These are phyloP conservation scores for Hibiscus syriacus DNA, from an alignment of 345 rosid species.

Conservation along the genomic window DNA sequence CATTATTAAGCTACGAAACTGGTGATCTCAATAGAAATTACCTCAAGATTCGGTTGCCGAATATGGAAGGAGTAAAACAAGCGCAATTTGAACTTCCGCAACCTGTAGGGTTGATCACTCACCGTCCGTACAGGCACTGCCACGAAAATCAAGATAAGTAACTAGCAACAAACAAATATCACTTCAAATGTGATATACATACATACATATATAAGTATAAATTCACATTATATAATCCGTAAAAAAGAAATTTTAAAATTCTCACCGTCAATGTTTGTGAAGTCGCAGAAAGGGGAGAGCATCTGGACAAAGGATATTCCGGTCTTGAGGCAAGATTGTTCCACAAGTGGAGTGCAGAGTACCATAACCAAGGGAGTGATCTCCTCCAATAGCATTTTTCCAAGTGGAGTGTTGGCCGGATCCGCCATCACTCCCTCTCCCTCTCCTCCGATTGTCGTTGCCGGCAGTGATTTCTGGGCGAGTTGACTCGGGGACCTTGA, in stretches of 20 bases:
- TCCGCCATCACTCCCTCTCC: conserved; percentile 35
- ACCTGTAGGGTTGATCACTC: too few species aligned
- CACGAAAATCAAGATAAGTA: conserved; percentile 6
- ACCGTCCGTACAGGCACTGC: conserved; percentile 93
- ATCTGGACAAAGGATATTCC: too few species aligned
- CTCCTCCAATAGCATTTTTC: too few species aligned
- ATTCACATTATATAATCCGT: background rate
- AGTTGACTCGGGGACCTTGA: background rate
- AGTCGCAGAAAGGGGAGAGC: too few species aligned
- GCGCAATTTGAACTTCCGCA: conserved; percentile 80
- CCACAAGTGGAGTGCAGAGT: conserved; percentile 74
- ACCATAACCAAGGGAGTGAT: conserved; percentile 97
- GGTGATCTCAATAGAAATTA: conserved; percentile 9
- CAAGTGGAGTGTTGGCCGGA: conserved; percentile 72
- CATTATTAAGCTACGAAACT: too few species aligned
- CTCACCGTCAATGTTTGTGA: conserved; percentile 80
- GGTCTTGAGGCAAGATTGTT: conserved; percentile 73
- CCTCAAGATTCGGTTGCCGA: conserved; percentile 74
- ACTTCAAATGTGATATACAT: conserved; percentile 4
- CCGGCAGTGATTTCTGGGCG: background rate
- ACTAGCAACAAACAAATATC: background rate
- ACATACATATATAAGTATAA: background rate
- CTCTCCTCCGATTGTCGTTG: background rate
- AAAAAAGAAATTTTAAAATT: background rate
- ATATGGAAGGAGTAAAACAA: conserved; percentile 72